These are phyloP conservation scores for Myxozyma melibiosi DNA, from an alignment of 805 yeast genomes.

Conservation along the genomic window DNA sequence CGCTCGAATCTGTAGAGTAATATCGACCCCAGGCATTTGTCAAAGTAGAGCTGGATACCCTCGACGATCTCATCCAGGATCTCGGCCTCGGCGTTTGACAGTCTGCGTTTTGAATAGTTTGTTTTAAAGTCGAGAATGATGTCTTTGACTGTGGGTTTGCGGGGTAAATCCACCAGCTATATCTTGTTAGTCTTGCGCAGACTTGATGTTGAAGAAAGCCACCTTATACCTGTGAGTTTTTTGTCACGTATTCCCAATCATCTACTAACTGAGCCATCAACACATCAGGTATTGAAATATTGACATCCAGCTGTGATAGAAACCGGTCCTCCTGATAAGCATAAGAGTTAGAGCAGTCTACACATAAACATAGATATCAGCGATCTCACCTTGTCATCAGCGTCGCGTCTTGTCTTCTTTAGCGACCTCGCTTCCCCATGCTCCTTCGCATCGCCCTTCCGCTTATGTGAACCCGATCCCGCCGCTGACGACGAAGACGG, in stretches of 20 bases:
- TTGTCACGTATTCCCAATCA: slow-evolving; percentile 92
- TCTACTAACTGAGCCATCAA: slow-evolving; percentile 76
- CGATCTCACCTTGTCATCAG: slow-evolving; percentile 25
- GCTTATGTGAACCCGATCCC: slow-evolving; percentile 18
- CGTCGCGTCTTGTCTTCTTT: slow-evolving; percentile 29
- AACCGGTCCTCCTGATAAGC: slow-evolving; percentile 21
- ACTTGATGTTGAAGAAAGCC: too few relatives aligned
- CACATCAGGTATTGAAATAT: slow-evolving; percentile 60
- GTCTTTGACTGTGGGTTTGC: slow-evolving; percentile 53
- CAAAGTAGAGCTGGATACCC: slow-evolving; percentile 75
- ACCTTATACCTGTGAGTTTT: slow-evolving; percentile 56
- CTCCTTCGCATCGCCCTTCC: slow-evolving; percentile 30
- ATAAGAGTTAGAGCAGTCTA: not conserved
- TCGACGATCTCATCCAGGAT: slow-evolving; percentile 66
- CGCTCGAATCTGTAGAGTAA: slow-evolving; percentile 77
- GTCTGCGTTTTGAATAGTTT: slow-evolving; percentile 37
- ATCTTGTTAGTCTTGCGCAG: too few relatives aligned
- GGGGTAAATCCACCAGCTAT: slow-evolving; percentile 62
- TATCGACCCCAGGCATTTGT: slow-evolving; percentile 67
- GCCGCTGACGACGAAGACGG: not conserved
- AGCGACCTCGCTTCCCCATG: slow-evolving; percentile 12
- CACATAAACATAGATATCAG: not conserved
- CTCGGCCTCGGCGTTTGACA: slow-evolving; percentile 48
- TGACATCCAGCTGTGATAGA: slow-evolving; percentile 51
- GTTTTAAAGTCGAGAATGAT: slow-evolving; percentile 57